A percentile compares a stretch with the other conserved stretches of the same genome.
These are phyloP conservation scores for Oenanthe sinensis DNA, from an alignment of 129 eudicot species.

Conservation along the genomic window DNA sequence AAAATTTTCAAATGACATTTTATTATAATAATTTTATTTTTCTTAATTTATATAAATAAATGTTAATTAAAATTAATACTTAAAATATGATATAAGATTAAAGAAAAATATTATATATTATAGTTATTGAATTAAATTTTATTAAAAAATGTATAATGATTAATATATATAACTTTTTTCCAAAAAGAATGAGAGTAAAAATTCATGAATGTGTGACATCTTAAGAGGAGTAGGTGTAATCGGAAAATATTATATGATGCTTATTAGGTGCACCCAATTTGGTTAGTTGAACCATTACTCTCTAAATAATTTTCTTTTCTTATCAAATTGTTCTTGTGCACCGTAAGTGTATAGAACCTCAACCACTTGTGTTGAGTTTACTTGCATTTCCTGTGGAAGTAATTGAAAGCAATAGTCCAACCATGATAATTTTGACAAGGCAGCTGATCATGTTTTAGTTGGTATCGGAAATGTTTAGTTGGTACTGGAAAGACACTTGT, in stretches of 20 bases:
- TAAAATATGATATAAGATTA: no score
- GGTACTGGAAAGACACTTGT: neutral
- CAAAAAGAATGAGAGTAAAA: no score
- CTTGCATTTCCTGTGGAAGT: neutral
- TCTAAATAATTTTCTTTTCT: neutral
- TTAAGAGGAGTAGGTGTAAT: neutral
- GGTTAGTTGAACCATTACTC: constrained; percentile 5
- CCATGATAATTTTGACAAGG: neutral
- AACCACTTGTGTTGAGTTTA: neutral
- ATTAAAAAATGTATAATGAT: no score
- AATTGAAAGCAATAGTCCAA: constrained; percentile 8
- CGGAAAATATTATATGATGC: neutral
- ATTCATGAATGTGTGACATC: neutral
- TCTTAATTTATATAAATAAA: no score
- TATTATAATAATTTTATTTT: no score
- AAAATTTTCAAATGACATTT: no score
- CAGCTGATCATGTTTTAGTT: constrained; percentile 2
- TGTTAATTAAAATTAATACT: no score
- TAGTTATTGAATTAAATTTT: no score
- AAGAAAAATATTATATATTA: no score
- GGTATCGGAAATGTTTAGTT: no score
- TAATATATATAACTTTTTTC: no score
- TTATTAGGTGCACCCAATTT: constrained; percentile 4
- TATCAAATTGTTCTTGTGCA: neutral
- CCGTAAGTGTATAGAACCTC: neutral